Conservation (phyloP, 192 early-diverging fungal genomes). For the Coemansia umbellata region DNA sequence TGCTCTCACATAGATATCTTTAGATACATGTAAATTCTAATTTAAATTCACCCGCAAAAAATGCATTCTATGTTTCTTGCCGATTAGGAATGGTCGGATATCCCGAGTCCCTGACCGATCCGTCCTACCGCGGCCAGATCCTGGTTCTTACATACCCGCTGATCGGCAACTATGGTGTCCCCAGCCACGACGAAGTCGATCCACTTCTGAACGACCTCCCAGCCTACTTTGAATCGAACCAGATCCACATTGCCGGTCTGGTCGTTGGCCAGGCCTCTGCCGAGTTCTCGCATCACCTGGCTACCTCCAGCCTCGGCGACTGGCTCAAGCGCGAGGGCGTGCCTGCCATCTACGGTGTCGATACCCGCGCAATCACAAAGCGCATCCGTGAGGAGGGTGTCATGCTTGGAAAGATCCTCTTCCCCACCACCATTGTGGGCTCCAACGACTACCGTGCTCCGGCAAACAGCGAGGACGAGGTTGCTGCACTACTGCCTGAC, state of each 20-base stretch:
- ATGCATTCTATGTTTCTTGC: too few species aligned
- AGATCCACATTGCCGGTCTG: conserved; percentile 92
- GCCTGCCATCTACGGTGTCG: conserved; percentile 91
- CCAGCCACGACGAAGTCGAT: conserved; percentile 82
- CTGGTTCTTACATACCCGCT: conserved; percentile 97
- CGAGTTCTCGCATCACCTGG: conserved; percentile 93
- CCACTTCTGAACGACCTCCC: conserved; percentile 80
- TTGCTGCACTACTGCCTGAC: conserved; percentile 56
- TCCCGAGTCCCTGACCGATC: conserved; percentile 98
- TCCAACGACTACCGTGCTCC: conserved; percentile 19
- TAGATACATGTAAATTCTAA: too few species aligned
- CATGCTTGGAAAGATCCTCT: conserved; percentile 86
- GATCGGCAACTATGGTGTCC: conserved; percentile 98
- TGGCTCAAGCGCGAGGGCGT: conserved; percentile 94
- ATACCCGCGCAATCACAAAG: conserved; percentile 96
- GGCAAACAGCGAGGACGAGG: conserved; percentile 24
- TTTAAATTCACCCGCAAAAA: too few species aligned
- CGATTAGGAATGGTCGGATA: conserved; percentile 92
- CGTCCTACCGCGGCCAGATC: conserved; percentile 97
- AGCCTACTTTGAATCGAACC: conserved; percentile 90
- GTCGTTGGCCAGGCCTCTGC: conserved; percentile 88
- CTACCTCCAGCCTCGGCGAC: conserved; percentile 70
- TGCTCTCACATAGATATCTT: too few species aligned
- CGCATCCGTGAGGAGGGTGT: conserved; percentile 91
- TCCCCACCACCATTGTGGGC: conserved; percentile 63